Evolutionary conservation across 306 rosid species (phyloP).

Genomic region (Abrus precatorius): DNA sequence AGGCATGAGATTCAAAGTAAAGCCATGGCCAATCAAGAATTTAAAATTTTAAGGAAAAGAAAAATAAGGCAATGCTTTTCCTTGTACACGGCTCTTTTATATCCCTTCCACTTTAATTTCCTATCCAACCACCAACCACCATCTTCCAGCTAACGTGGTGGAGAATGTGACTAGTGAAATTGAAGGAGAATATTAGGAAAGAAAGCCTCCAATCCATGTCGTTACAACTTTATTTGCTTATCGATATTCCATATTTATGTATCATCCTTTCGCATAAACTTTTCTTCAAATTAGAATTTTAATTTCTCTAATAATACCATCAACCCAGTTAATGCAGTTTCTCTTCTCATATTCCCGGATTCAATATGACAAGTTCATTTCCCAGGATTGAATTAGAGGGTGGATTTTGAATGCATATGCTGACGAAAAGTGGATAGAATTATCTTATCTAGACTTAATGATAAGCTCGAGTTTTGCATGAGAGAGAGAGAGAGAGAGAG

Average conservation of each 20-base stretch:
- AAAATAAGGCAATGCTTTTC: conserved; percentile 26
- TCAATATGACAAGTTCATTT: background rate
- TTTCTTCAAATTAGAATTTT: conserved; percentile 33
- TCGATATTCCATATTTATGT: background rate
- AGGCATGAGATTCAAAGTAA: conserved; percentile 73
- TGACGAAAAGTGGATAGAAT: conserved; percentile 45
- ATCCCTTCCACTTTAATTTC: conserved; percentile 42
- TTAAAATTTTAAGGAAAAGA: background rate
- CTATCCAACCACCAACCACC: conserved; percentile 34
- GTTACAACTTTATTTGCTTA: background rate
- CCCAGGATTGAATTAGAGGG: background rate
- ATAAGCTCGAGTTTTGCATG: conserved; percentile 40
- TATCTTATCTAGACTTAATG: conserved; percentile 45
- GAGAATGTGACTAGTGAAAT: background rate
- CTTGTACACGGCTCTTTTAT: conserved; percentile 46
- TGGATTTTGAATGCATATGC: conserved; percentile 16
- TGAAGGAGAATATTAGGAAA: background rate
- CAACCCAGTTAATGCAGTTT: background rate
- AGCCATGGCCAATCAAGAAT: conserved; percentile 21
- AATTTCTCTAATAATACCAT: background rate
- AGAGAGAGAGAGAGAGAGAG: conserved; percentile 40
- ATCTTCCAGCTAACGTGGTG: conserved; percentile 23
- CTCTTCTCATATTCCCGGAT: background rate
- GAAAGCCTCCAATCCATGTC: background rate
- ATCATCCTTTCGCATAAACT: conserved; percentile 3